These are phyloP conservation scores for Quercus variabilis DNA, from an alignment of 306 rosid species.

Conservation along the genomic window DNA sequence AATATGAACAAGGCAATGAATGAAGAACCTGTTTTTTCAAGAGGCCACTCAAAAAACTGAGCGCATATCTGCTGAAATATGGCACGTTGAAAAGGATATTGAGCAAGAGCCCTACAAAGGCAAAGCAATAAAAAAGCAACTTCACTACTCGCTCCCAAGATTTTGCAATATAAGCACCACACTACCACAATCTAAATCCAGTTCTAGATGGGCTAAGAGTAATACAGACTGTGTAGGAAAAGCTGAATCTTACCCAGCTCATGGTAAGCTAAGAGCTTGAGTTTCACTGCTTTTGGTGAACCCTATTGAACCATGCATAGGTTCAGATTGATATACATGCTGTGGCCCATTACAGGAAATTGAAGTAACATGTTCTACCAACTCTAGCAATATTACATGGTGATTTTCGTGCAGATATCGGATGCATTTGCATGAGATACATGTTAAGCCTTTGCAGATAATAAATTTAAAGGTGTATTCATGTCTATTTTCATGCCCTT, in stretches of 20 bases:
- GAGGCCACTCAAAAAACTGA: slow-evolving; percentile 60
- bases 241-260: not conserved
- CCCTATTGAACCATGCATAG: slow-evolving; percentile 13
- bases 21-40: slow-evolving; percentile 66
- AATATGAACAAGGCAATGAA: slow-evolving; percentile 13
- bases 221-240: not conserved
- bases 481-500: not conserved
- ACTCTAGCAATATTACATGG: not conserved
- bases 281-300: slow-evolving; percentile 2
- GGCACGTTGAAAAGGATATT: slow-evolving; percentile 53
- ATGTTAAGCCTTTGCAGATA: not conserved
- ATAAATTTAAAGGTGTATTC: not conserved
- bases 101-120: slow-evolving; percentile 27
- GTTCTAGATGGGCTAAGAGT: not conserved
- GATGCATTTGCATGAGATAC: not conserved
- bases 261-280: not conserved
- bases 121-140: not conserved
- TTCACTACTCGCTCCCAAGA: not conserved
- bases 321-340: not conserved
- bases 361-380: not conserved
- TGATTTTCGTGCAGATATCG: not conserved
- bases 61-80: slow-evolving; percentile 56
- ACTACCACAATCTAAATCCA: not conserved
- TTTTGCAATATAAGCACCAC: not conserved
- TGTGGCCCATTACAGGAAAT: not conserved